Base-by-base conservation (phyloP, 306 rosid genomes). In the Lagenaria siceraria region DNA sequence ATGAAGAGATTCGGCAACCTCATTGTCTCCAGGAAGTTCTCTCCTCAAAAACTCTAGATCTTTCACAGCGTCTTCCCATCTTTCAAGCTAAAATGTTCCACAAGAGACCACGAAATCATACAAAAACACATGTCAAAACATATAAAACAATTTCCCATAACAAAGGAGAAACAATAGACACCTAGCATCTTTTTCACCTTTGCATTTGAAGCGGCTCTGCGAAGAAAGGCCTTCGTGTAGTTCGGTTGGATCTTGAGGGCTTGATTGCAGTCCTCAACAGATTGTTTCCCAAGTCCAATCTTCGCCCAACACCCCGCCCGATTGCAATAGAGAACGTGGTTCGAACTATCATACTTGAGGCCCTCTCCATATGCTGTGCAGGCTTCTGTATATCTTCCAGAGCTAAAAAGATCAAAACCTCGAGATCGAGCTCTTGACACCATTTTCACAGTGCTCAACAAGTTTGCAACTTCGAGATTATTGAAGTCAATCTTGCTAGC, bases 251-350 rank as follows among this genome's bases (percentile, higher is more conserved):
- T 86, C 76, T 82, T 86, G 75, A 93, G 97, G 76, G 97, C 98
- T 82, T 77, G 88, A 86, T 82, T 93, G 83, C 96, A 93, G 64
- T 93, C 96, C 69, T 87, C 87, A 71, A 93, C 93, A 36, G 98
- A 93, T 77, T 88, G 85, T 86, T 91, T 97, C 98, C 98, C 91
- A 11, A 84, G 84, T 76, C 92, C 93, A 51, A 93, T 93, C 89
- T 93, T 93, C 35, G 93, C 90, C 97, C 97, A 87, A 78, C 98
- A 93, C 76, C 90, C 88, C 9, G 97, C 97, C 89, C 98, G 87
- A 82, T 93, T 93, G 88, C 98, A 89, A 56, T 86, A 86, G 58
- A 93, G 90, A 84, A 93, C 87, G 76, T 86, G 81, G 78, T 85
- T 93, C 60, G 84, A 85, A 70, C 73, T 78, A 80, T 90, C 97